These are phyloP conservation scores for Closterium sp. DNA, from an alignment of 139 green algal species.

Conservation along the genomic window DNA sequence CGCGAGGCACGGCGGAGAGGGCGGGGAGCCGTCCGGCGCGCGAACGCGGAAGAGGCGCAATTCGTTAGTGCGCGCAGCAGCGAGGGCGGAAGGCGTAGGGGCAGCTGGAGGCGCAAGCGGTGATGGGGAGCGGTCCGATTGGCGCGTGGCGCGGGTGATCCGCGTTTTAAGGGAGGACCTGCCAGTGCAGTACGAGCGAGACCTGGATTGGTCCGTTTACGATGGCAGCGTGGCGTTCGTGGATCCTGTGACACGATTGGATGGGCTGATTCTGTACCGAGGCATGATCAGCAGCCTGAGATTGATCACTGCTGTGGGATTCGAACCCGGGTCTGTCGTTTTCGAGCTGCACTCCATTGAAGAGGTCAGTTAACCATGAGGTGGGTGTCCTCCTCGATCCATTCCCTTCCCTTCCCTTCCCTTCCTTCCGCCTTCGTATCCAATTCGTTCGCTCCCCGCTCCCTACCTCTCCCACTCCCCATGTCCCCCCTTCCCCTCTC, in stretches of 20 bases:
- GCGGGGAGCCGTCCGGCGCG: no score
- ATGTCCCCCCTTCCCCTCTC: no score
- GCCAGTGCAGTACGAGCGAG: conserved; percentile 15
- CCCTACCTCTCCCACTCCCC: no score
- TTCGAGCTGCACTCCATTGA: conserved; percentile 21
- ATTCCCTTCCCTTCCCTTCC: neutral
- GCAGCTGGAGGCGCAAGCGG: no score
- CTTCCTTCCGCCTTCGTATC: neutral
- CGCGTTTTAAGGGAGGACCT: conserved; percentile 11
- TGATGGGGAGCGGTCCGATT: neutral
- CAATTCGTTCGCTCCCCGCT: no score
- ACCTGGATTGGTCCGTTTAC: conserved; percentile 26
- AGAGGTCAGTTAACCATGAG: conserved; percentile 1
- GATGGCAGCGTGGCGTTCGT: conserved; percentile 17
- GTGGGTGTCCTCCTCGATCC: neutral
- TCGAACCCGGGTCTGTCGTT: neutral
- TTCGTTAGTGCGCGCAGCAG: neutral
- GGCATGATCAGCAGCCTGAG: conserved; percentile 19
- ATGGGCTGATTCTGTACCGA: conserved; percentile 12
- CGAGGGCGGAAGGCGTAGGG: neutral
- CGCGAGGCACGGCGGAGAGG: neutral
- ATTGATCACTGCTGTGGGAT: conserved; percentile 4
- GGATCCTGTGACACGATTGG: conserved; percentile 19
- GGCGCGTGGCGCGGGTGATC: neutral
- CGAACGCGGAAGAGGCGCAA: neutral